Evolutionary conservation across 768 basidiomycete genomes (phyloP), one percentile per base, ranked within the genome.

Genomic region (Ephemerocybe angulata): DNA sequence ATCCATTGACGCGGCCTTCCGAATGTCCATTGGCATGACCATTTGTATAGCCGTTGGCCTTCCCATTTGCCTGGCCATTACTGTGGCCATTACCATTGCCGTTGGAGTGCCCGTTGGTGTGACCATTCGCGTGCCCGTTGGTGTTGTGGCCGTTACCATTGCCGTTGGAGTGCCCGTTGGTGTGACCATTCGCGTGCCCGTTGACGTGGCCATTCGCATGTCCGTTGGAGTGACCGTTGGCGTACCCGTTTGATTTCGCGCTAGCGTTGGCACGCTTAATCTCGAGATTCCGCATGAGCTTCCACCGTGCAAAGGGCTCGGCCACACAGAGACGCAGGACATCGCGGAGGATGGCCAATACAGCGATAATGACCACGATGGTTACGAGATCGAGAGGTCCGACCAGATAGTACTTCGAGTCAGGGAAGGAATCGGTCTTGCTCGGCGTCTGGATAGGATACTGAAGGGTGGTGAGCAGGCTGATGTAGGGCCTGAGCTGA

Each of bases 341-440:
- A 73, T 96, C 95, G 58, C 97, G 84, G 25, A 93, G 69, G 50
- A 93, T 62, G n/a, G 92, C 92, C 84, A 97, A 93, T 60, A 87
- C 73, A 13, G 87, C 81, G 54, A 97, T 90, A 70, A 83, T 88
- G n/a, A 86, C 81, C 53, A 93, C 70, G 54, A 94, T 77, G 63
- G 96, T 66, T 64, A 85, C 93, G n/a, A 80, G 70, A 67, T 99
- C 97, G 56, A 81, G 77, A 27, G 73, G 72, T n/a, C 93, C 93
- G 22, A 82, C 84, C 48, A 64, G 75, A 67, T 91, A 95, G 67
- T 92, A 87, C 49, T 69, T 59, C 37, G 86, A 84, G 67, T 83
- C 65, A 28, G 75, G 84, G 71, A 90, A 93, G 4, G 88, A 89
- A 72, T 91, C 90, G 48, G 84, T 76, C 28, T 77, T 58, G 12